A percentile compares a stretch with the other conserved stretches of the same genome.
Evolutionary conservation across 2,329 filamentous ascomycete genomes (phyloP).

Genomic region (Colletotrichum sp.): DNA sequence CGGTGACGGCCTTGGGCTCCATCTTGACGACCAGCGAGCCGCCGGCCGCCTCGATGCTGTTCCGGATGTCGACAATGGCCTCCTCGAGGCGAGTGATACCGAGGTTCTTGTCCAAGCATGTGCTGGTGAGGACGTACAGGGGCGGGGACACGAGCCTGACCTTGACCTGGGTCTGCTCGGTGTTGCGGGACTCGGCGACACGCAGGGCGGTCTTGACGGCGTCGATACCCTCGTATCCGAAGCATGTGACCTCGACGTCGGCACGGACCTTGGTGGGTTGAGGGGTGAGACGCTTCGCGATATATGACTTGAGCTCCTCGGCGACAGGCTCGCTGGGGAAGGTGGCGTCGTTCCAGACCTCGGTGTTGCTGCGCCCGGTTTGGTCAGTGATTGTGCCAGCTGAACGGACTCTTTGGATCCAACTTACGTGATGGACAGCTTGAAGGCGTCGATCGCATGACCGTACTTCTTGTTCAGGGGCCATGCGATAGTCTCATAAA

Average conservation of each 20-base stretch:
- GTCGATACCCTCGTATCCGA: slow-evolving; percentile 97
- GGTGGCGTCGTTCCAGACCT: slow-evolving; percentile 91
- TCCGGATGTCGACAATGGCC: slow-evolving; percentile 86
- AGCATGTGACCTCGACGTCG: slow-evolving; percentile 95
- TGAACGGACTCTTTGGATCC: no score
- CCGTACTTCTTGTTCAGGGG: slow-evolving; percentile 97
- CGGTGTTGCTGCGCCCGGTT: slow-evolving; percentile 71
- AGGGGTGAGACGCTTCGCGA: slow-evolving; percentile 94
- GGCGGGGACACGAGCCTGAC: slow-evolving; percentile 98
- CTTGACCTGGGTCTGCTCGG: slow-evolving; percentile 91
- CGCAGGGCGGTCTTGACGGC: slow-evolving; percentile 93
- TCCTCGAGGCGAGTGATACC: slow-evolving; percentile 87
- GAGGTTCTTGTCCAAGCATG: slow-evolving; percentile 89
- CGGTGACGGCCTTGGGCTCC: slow-evolving; percentile 98
- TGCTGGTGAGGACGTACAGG: slow-evolving; percentile 93
- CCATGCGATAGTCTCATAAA: slow-evolving; percentile 96
- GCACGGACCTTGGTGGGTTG: slow-evolving; percentile 99
- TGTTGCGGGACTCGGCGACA: slow-evolving; percentile 92
- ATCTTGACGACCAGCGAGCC: slow-evolving; percentile 92
- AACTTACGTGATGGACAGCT: slow-evolving; percentile 93
- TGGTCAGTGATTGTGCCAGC: neutral
- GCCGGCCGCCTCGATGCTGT: slow-evolving; percentile 77
- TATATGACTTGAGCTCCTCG: slow-evolving; percentile 92
- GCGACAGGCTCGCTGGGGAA: slow-evolving; percentile 87
- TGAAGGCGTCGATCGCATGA: slow-evolving; percentile 97